Base-by-base conservation (phyloP, 352 stramenopile species). In the Globisporangium nagaii region DNA sequence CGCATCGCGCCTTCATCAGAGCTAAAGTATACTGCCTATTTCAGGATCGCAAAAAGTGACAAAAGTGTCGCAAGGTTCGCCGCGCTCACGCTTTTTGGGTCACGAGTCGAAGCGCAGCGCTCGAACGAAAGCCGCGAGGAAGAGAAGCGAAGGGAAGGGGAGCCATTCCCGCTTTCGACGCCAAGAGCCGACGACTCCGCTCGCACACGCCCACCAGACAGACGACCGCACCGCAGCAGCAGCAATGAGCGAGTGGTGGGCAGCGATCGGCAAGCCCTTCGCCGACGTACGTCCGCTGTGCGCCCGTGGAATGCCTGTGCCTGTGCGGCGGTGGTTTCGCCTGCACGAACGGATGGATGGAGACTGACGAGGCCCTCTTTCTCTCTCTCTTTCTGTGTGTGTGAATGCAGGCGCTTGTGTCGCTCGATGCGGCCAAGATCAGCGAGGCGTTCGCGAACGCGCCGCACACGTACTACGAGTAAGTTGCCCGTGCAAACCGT, bases 241-340 rank as follows among this genome's bases (percentile, higher is more conserved):
- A 22, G n/a, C n/a, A 12, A 90, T 90, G 79, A 90, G 76, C 60
- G 77, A 88, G 68, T 90, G 79, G 79, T 90, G 79, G 79, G 68
- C 64, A 20, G 85, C 75, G 28, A 88, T 88, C 65, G 76, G 79
- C 58, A 74, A 87, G 66, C 79, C 79, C 56, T 86, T 90, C 44
- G 76, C 68, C 2, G 73, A 90, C 49, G 79, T 88, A 58, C 34
- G 70, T 54, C n/a, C n/a, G n/a, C n/a, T n/a, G n/a, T n/a, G n/a
- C n/a, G n/a, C n/a, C n/a, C n/a, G n/a, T n/a, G n/a, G n/a, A n/a
- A n/a, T n/a, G n/a, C n/a, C n/a, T n/a, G n/a, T n/a, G n/a, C n/a
- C n/a, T n/a, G n/a, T n/a, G n/a, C n/a, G n/a, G 28, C 32, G 13
- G 20, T 35, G 27, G n/a, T 52, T 20, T 44, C 32, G 17, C 40